Base-by-base conservation (phyloP, 371 early-diverging fungal genomes). In the Rhizopus stolonifer region DNA sequence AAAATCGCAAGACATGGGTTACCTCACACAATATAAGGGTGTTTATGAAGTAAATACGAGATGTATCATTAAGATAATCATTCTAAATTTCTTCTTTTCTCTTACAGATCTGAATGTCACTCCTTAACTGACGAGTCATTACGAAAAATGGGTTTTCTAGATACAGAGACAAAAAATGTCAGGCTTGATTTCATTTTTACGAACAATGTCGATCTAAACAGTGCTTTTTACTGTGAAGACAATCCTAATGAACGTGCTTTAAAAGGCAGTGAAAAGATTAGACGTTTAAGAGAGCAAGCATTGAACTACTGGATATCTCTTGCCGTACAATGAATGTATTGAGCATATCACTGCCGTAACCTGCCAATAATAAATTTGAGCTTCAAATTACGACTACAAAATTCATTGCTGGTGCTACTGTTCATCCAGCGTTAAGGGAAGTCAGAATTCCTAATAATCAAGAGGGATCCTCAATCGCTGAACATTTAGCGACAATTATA, bases 51-150 rank as follows among this genome's bases (percentile, higher is more conserved):
- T n/a, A n/a, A n/a, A n/a, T n/a, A n/a, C n/a, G n/a, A n/a, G n/a
- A n/a, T n/a, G n/a, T n/a, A 51, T 42, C 52, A 51, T 51, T 51
- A 42, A 29, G 42, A 51, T 51, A 51, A 18, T 48, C 32, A 48
- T 48, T 48, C 34, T 48, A 48, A 48, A 31, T 33, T 48, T 48
- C 34, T 48, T 48, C 48, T 48, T 48, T 48, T 48, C 29, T 48
- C 15, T 48, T 48, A 48, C 39, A 49, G 50, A 49, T 24, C 50
- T 38, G 38, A 49, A 38, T 49, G 39, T 17, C 50, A 38, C 50
- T 49, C 38, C 18, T 49, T 25, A 49, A 36, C 38, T 34, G 24
- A 38, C 23, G 38, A 38, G 39, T n/a, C n/a, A n/a, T n/a, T n/a
- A n/a, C n/a, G n/a, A n/a, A n/a, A n/a, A n/a, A n/a, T n/a, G n/a